phyloP scores from a whole-genome alignment of 169 alveolate species.

The Plasmodium malariae region DNA sequence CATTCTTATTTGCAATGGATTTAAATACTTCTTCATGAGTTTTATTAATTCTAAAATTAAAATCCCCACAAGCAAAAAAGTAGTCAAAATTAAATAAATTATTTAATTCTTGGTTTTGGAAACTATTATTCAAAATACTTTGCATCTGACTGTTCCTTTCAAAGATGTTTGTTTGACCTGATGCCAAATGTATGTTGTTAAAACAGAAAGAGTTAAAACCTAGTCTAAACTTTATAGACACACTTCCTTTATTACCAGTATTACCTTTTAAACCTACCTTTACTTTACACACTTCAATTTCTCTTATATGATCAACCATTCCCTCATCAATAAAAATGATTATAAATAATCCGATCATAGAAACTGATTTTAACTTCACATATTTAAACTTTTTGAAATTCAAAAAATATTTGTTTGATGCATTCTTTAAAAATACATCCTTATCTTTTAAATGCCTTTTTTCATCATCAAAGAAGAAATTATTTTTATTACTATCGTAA shows the following conservation, averaged over 20 bases:
- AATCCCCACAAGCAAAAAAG: constrained; percentile 78
- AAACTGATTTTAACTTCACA: constrained; percentile 79
- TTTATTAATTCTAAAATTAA: constrained; percentile 71
- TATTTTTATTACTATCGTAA: background rate
- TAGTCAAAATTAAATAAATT: constrained; percentile 79
- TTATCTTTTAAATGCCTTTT: background rate
- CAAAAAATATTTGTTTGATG: constrained; percentile 37
- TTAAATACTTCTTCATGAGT: constrained; percentile 68
- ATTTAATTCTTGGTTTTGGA: constrained; percentile 82
- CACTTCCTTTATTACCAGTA: constrained; percentile 93
- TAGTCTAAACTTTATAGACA: constrained; percentile 82
- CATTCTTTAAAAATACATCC: constrained; percentile 8
- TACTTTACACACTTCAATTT: constrained; percentile 84
- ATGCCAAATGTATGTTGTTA: constrained; percentile 89
- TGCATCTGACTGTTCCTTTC: constrained; percentile 86
- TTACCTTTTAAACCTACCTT: constrained; percentile 92
- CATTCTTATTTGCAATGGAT: constrained; percentile 34
- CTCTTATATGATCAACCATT: constrained; percentile 79
- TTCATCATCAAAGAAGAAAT: background rate
- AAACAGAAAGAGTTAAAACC: constrained; percentile 82
- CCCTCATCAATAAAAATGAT: constrained; percentile 86
- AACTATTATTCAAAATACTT: constrained; percentile 78
- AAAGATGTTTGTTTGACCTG: constrained; percentile 88
- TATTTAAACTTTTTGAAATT: constrained; percentile 74
- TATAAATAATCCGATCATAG: constrained; percentile 90